A percentile compares a stretch with the other conserved stretches of the same genome.
These are phyloP conservation scores for Salix brachista DNA, from an alignment of 345 rosid species.

Conservation along the genomic window DNA sequence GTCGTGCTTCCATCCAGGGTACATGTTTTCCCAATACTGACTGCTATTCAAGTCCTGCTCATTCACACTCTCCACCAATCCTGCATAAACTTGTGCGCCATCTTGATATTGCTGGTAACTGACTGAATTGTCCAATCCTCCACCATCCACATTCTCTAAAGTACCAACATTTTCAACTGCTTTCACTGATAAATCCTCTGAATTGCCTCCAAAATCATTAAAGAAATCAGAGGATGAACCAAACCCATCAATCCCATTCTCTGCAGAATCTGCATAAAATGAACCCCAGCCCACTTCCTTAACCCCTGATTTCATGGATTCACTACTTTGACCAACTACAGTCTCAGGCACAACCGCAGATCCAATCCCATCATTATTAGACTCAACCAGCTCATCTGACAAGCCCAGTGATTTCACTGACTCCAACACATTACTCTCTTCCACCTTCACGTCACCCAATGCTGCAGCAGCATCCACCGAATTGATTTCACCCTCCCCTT, in stretches of 20 bases:
- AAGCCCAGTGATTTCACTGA: constrained; percentile 20
- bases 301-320: constrained; percentile 43
- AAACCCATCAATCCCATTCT: constrained; percentile 48
- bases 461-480: constrained; percentile 20
- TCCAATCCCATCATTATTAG: constrained; percentile 23
- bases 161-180: constrained; percentile 26
- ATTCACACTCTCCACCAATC: constrained; percentile 29
- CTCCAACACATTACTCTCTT: constrained; percentile 13
- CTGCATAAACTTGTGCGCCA: constrained; percentile 29
- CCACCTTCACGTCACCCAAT: background rate
- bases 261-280: constrained; percentile 54
- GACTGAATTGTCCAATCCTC: constrained; percentile 32
- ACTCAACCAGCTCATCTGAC: constrained; percentile 13
- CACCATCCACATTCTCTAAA: constrained; percentile 19
- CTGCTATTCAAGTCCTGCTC: constrained; percentile 48
- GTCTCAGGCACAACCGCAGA: constrained; percentile 30
- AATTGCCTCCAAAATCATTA: constrained; percentile 41
- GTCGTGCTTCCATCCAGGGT: constrained; percentile 93
- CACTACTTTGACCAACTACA: constrained; percentile 25
- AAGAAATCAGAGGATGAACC: constrained; percentile 80
- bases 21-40: constrained; percentile 72
- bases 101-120: constrained; percentile 36
- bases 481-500: constrained; percentile 18
- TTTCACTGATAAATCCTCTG: constrained; percentile 37
- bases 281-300: constrained; percentile 91